Base-by-base conservation (phyloP, 2,329 filamentous ascomycete species). In the Cladorrhinum sp. region DNA sequence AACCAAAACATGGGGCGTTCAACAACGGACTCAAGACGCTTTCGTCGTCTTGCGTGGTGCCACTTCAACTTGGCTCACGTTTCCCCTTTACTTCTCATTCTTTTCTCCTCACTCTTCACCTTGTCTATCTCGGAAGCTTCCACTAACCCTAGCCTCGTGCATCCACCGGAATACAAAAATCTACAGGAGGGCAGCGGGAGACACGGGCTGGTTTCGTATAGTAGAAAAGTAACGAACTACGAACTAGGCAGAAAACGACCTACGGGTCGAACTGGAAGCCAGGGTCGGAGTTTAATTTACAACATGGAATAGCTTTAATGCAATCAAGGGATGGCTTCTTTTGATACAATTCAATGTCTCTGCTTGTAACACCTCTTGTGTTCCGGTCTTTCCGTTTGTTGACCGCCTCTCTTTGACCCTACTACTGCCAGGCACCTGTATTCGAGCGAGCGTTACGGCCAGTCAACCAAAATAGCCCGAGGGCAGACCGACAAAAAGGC, bases 1-100 rank as follows among this genome's bases (percentile, higher is more conserved):
- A 91, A 91, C 87, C 84, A 90, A 91, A 90, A 89, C 85, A 87
- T 82, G 78, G 78, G 87, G 84, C 84, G 85, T 88, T 90, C 87
- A 90, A 91, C 87, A 84, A 79, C 76, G 84, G 85, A 85, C 85
- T 84, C 85, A 87, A 85, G 83, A 81, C 81, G 81, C 79, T 80
- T 79, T 78, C 75, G 75, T 79, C 79, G 77, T 84, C 78, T n/a
- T 83, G 75, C 70, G 79, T 78, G 79, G 77, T 62, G 78, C 80
- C 80, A 85, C 78, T 83, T 89, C 85, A 89, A 89, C 86, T 80
- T 86, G 83, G 81, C 76, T 71, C 76, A 77, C 75, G 69, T 63
- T 59, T 70, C 75, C 74, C 74, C 73, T 70, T 73, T 74, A 71
- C 70, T 64, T 63, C 67, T 66, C 66, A 62, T 62, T 62, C 60